Evolutionary conservation across 1,284 basidiomycete genomes (phyloP), one percentile per base, ranked within the genome.

Genomic region (Leccinum insolens): DNA sequence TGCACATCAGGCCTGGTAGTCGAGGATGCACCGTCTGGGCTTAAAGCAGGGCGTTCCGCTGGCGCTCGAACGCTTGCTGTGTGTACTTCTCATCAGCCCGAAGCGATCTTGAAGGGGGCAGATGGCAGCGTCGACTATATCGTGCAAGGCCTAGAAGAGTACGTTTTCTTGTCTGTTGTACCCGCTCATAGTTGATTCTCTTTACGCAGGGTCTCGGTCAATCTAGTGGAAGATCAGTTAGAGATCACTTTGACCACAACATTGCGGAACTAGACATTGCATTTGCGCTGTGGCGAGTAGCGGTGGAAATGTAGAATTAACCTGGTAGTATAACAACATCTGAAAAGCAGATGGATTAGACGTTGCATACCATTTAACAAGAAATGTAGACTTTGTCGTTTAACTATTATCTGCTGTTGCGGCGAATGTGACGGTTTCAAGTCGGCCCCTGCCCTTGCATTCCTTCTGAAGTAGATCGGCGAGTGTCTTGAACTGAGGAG

Each of bases 381-480:
- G 14, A 8, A 7, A 39, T 22, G 5, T 12, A 59, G 39, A 31
- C n/a, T 39, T 28, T 12, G 15, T 14, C 31, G 61, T 68, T 65
- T 68, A 77, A 62, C 14, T 73, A n/a, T 22, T 70, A 46, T 79
- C 75, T n/a, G 86, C 85, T 22, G 85, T 89, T 2, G 90, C 90
- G 44, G 91, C 84, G 70, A 94, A 90, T 12, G 87, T 85, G 72
- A 96, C 78, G 1, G 94, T 95, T 79, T 98, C 96, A 58, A 98
- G 83, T 66, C 92, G 86, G 7, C 93, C 92, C 71, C 89, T 84
- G 14, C 93, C 94, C 78, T 96, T 94, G 75, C 93, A 95, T 76
- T 98, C 94, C 74, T 92, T 92, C 77, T 96, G 92, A 64, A 99
- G 81, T 41, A 99, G 80, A 69, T 99, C 96, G 74, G 94, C 95